Evolutionary conservation across 805 yeast genomes (phyloP), one percentile per base, ranked within the genome.

Genomic region (Jamesozyma gamospora): DNA sequence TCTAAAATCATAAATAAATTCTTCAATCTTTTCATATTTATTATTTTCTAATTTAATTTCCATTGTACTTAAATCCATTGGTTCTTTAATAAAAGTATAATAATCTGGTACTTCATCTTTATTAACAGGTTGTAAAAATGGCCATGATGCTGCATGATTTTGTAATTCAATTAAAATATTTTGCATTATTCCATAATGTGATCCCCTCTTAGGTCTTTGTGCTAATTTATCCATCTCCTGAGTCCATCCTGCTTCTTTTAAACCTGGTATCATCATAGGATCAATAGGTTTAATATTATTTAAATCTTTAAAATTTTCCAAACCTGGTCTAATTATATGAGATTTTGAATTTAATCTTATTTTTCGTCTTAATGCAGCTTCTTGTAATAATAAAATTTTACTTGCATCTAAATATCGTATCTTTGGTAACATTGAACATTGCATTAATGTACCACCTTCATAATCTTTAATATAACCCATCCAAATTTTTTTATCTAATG

Each of bases 361-460:
- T 58, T 90, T 88, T 49, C 79, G 71, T 57, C 83, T 77, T 17
- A 92, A 77, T 4, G 97, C 95, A 1, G 96, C 96, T 54, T 82
- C 85, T 58, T 92, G 98, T 21, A 88, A 65, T 39, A 92, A 65
- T 37, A 92, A 62, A 32, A 92, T 85, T 60, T 87, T 90, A 1
- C 82, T 81, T 48, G 85, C 80, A 58, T 92, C 98, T 37, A 92
- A 66, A 60, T 92, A 92, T 48, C 97, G 74, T 41, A 86, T 78
- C 36, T 76, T 69, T 1, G 96, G 96, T 38, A 92, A 67, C 94
- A 90, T 88, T 1, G 90, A 65, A 58, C 98, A 92, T 65, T 92
- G 97, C 96, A 92, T 90, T 44, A 92, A 66, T 1, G 98, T 92
- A 51, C 97, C 98, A 19, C 99, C 99, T 64, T 92, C 99, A 63